These are phyloP conservation scores for Ascosphaera apis DNA, from an alignment of 2,329 filamentous ascomycete genomes.

Conservation along the genomic window DNA sequence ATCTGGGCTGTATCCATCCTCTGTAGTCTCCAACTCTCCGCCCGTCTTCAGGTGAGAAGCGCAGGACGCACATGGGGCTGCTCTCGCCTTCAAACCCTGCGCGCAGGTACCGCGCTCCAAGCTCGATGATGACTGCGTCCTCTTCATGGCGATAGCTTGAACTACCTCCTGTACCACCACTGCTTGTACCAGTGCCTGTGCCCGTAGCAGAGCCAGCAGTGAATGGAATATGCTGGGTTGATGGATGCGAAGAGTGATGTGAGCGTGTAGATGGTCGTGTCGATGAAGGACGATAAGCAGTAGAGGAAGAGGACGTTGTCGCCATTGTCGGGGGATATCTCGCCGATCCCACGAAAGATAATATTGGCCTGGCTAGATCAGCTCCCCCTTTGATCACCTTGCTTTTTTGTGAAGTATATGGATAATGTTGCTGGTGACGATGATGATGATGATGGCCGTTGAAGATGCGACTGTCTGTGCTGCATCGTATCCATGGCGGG, in stretches of 20 bases:
- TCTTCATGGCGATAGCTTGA: constrained; percentile 47
- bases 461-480: neutral
- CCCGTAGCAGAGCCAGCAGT: neutral
- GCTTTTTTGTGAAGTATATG: too few species aligned
- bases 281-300: constrained; percentile 6
- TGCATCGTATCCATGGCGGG: too few species aligned
- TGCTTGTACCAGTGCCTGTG: neutral
- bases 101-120: constrained; percentile 56
- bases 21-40: constrained; percentile 64
- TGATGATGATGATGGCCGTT: too few species aligned
- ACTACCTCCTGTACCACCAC: constrained; percentile 8
- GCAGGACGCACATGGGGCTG: constrained; percentile 44
- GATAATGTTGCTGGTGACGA: too few species aligned
- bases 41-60: constrained; percentile 53
- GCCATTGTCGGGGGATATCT: too few species aligned
- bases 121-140: constrained; percentile 59
- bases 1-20: constrained; percentile 36
- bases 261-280: constrained; percentile 12
- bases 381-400: too few species aligned
- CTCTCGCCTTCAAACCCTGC: constrained; percentile 75
- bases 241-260: constrained; percentile 33
- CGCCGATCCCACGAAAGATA: too few species aligned
- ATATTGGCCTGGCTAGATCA: too few species aligned
- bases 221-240: constrained; percentile 12
- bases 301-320: constrained; percentile 3